Base-by-base conservation (phyloP, 306 rosid genomes). In the Begonia loranthoides region DNA sequence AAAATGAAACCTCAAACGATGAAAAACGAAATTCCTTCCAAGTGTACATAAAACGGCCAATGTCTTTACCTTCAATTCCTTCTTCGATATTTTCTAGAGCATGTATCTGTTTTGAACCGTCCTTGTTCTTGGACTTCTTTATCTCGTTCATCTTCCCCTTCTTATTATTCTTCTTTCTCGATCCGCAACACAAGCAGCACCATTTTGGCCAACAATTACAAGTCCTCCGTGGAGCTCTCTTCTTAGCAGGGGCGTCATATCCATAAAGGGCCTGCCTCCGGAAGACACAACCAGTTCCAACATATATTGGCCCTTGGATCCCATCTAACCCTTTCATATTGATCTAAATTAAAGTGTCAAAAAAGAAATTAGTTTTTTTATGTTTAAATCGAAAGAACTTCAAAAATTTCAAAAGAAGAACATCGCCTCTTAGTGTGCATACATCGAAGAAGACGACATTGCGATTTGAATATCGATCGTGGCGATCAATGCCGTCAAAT, bases 321-420 rank as follows among this genome's bases (percentile, higher is more conserved):
- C 96, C 96, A 43, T 87, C 96, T 51, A 87, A 71, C 50, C 96
- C 96, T 74, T 87, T 87, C 96, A 87, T 83, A 64, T 87, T 87
- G 73, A 87, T 83, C 96, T 81, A 66, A 39, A 61, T 12, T 41
- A 51, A 21, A 17, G 19, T 40, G 6, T 15, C 28, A 34, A 15
- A 64, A 65, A 41, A 22, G 12, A 51, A 17, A 57, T 73, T 60
- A 71, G 65, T 45, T 45, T 50, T 55, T 45, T 28, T 53, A 17
- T 22, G 41, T 48, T 54, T 28, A 3, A 28, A 1, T 28, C 36
- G 5, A 28, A 28, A 28, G 15, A 33, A 52, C 9, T 36, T 33
- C 10, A 9, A 12, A 9, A 15, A 16, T 41, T 13, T 17, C 6
- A 50, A 60, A 24, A 39, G 15, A 6, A 4, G 38, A 36, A 15